These are phyloP conservation scores for Nicotiana noctiflora DNA, from an alignment of 257 asterid species.

Conservation along the genomic window DNA sequence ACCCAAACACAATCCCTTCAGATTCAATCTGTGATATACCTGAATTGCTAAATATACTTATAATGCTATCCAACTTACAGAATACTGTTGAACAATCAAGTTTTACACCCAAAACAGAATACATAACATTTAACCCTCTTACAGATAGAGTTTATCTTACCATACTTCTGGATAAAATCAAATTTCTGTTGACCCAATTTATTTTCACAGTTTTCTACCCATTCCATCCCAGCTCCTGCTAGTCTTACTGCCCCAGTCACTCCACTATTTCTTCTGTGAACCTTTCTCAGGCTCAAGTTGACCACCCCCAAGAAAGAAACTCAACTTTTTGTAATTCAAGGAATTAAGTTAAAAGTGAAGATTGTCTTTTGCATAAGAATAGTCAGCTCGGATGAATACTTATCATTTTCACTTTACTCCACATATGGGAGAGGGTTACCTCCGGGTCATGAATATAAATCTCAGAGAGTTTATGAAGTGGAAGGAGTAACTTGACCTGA, in stretches of 20 bases:
- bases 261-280: neutral
- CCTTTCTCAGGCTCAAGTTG: neutral
- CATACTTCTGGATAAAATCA: neutral
- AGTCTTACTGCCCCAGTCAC: neutral
- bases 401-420: neutral
- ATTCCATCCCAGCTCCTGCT: neutral
- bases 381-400: neutral
- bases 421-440: neutral
- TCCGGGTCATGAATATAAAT: neutral
- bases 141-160: neutral
- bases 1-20: neutral
- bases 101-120: neutral
- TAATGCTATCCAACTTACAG: neutral
- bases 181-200: neutral
- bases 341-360: neutral
- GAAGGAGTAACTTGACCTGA: neutral
- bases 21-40: neutral
- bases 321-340: neutral
- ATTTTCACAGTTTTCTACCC: neutral
- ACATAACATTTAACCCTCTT: neutral
- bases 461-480: neutral
- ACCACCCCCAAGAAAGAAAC: neutral
- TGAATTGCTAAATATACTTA: too few relatives aligned
- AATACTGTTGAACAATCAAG: neutral
- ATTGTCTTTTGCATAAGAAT: neutral